These are phyloP conservation scores for Neoboletus brunneissimus DNA, from an alignment of 768 basidiomycete species.

Conservation along the genomic window DNA sequence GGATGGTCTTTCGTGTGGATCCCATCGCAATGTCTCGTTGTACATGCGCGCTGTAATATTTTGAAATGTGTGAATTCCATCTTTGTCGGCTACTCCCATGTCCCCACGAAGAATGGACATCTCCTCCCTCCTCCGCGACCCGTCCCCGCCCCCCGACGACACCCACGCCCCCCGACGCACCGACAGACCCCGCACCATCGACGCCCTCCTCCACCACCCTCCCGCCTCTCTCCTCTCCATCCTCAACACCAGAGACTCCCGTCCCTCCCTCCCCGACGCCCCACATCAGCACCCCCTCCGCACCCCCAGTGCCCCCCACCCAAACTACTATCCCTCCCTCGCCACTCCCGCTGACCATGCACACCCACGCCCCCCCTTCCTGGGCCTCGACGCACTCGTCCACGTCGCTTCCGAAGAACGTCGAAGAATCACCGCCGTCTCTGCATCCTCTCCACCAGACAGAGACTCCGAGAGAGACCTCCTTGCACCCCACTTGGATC, in stretches of 20 bases:
- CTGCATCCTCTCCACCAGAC: background rate
- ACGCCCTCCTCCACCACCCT: constrained; percentile 20
- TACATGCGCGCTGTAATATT: constrained; percentile 45
- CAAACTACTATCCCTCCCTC: no score
- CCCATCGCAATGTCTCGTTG: constrained; percentile 88
- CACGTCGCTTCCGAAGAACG: constrained; percentile 70
- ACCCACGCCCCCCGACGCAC: background rate
- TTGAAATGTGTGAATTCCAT: background rate
- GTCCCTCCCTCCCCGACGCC: background rate
- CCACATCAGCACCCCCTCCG: no score
- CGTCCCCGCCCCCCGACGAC: constrained; percentile 7
- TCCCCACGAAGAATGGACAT: constrained; percentile 71
- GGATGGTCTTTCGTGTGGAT: constrained; percentile 60
- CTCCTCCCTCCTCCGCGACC: constrained; percentile 62
- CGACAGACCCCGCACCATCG: constrained; percentile 15
- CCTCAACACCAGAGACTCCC: constrained; percentile 12
- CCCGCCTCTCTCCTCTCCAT: constrained; percentile 21
- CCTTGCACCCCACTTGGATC: background rate
- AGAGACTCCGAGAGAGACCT: background rate
- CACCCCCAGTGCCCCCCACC: background rate
- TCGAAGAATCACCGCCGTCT: constrained; percentile 41
- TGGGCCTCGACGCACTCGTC: constrained; percentile 63
- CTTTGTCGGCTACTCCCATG: constrained; percentile 35
- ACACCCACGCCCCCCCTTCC: constrained; percentile 16
- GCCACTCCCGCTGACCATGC: background rate